phyloP scores from a whole-genome alignment of 2,329 filamentous ascomycete genomes.

The Fusarium zealandicum region DNA sequence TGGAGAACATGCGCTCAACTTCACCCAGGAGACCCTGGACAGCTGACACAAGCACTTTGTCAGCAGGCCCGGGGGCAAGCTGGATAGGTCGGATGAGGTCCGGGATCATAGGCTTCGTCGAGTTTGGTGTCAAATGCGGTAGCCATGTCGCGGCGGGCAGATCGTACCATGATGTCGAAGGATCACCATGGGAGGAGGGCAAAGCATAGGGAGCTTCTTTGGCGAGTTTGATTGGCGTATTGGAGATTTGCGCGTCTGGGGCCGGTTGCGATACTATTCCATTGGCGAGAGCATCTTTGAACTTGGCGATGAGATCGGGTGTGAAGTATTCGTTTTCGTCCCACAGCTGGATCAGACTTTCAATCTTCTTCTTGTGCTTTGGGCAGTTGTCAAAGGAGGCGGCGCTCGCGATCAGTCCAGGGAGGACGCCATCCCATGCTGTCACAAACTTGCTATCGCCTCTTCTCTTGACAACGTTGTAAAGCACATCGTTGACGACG shows the following conservation, averaged over 20 bases:
- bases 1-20: constrained; percentile 72
- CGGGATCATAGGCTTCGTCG: constrained; percentile 75
- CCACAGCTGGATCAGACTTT: constrained; percentile 74
- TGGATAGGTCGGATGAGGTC: constrained; percentile 75
- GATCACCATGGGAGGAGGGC: constrained; percentile 79
- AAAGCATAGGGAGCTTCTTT: constrained; percentile 72
- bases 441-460: constrained; percentile 61
- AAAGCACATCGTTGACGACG: constrained; percentile 78
- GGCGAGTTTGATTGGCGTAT: constrained; percentile 48
- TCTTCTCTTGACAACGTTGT: constrained; percentile 67
- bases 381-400: constrained; percentile 65
- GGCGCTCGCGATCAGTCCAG: constrained; percentile 67
- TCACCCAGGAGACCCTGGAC: constrained; percentile 76
- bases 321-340: constrained; percentile 69
- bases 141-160: constrained; percentile 83
- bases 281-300: constrained; percentile 65
- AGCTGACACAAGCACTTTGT: constrained; percentile 68
- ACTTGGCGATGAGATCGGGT: constrained; percentile 58
- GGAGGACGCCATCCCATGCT: constrained; percentile 65
- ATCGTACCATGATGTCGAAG: constrained; percentile 78
- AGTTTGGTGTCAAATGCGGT: constrained; percentile 79
- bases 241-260: constrained; percentile 30
- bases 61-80: constrained; percentile 71
- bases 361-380: constrained; percentile 71
- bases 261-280: constrained; percentile 40